These are phyloP conservation scores for Chaetomium strumarium DNA, from an alignment of 2,329 filamentous ascomycete species.

Conservation along the genomic window DNA sequence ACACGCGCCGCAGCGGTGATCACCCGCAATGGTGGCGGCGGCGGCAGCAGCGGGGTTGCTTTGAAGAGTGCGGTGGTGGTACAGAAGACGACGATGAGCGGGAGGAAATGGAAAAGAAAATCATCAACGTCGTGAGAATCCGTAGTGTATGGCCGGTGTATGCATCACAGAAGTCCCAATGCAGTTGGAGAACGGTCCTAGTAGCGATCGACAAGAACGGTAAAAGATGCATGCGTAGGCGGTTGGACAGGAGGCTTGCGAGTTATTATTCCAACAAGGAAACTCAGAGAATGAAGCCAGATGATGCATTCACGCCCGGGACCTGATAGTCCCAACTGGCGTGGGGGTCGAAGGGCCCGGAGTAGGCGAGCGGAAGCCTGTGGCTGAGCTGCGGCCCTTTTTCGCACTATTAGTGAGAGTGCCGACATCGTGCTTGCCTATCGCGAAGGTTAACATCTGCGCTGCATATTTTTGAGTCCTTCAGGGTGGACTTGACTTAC, in stretches of 20 bases:
- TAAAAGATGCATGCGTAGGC: conserved; percentile 13
- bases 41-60: neutral
- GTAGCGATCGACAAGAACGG: conserved; percentile 23
- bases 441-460: conserved; percentile 21
- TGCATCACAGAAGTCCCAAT: conserved; percentile 23
- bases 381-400: conserved; percentile 38
- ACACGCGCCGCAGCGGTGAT: neutral
- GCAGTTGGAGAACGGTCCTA: conserved; percentile 18
- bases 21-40: conserved; percentile 8
- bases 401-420: conserved; percentile 46
- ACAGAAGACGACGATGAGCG: conserved; percentile 4
- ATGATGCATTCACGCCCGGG: conserved; percentile 22
- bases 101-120: conserved; percentile 1
- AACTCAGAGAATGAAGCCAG: conserved; percentile 5
- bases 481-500: conserved; percentile 47
- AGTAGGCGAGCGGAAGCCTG: conserved; percentile 29
- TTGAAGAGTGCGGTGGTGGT: conserved; percentile 11
- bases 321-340: conserved; percentile 25
- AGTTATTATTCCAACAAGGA: conserved; percentile 20
- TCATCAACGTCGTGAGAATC: conserved; percentile 26
- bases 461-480: neutral
- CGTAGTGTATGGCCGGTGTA: conserved; percentile 23
- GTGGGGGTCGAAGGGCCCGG: conserved; percentile 24
- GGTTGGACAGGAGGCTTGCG: conserved; percentile 3
- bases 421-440: conserved; percentile 70